These are phyloP conservation scores for Niebla homalea DNA, from an alignment of 495 filamentous ascomycete genomes.

Conservation along the genomic window DNA sequence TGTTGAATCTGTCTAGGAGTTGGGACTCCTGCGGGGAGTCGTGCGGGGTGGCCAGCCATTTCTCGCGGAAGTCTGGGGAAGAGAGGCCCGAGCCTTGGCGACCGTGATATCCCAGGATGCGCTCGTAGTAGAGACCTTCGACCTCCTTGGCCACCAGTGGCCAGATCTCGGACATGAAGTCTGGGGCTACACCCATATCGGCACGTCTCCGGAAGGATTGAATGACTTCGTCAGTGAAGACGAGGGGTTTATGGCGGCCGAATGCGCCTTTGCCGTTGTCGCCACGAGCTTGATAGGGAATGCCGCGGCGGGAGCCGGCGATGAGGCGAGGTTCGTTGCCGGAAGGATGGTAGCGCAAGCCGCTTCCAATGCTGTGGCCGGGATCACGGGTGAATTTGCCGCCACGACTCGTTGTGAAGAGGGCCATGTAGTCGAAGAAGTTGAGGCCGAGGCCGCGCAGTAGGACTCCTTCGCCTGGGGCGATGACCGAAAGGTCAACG, in stretches of 20 bases:
- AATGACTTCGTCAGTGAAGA: conserved; percentile 14
- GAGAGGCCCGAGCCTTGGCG: not conserved
- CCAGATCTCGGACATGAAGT: conserved; percentile 14
- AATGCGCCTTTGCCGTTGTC: conserved; percentile 13
- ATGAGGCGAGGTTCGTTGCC: conserved; percentile 13
- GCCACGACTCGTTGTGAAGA: conserved; percentile 7
- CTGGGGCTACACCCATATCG: conserved; percentile 5
- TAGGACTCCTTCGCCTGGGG: not conserved
- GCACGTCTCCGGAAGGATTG: conserved; percentile 9
- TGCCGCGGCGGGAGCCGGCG: conserved; percentile 15
- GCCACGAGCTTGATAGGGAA: conserved; percentile 16
- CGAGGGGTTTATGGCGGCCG: conserved; percentile 10
- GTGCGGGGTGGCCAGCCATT: conserved; percentile 7
- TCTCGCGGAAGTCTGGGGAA: conserved; percentile 1
- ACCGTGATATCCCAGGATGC: conserved; percentile 6
- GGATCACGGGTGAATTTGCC: not conserved
- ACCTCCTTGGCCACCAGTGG: conserved; percentile 15
- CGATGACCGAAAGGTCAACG: conserved; percentile 3
- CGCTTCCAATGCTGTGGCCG: not conserved
- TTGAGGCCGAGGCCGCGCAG: conserved; percentile 9
- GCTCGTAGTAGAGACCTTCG: conserved; percentile 14
- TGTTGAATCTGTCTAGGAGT: conserved; percentile 8
- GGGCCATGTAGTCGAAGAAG: conserved; percentile 11
- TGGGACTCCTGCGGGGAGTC: conserved; percentile 6
- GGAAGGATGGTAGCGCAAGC: conserved; percentile 7